Evolutionary conservation across 768 basidiomycete genomes (phyloP), one percentile per base, ranked within the genome.

Genomic region (Saitozyma sp.): DNA sequence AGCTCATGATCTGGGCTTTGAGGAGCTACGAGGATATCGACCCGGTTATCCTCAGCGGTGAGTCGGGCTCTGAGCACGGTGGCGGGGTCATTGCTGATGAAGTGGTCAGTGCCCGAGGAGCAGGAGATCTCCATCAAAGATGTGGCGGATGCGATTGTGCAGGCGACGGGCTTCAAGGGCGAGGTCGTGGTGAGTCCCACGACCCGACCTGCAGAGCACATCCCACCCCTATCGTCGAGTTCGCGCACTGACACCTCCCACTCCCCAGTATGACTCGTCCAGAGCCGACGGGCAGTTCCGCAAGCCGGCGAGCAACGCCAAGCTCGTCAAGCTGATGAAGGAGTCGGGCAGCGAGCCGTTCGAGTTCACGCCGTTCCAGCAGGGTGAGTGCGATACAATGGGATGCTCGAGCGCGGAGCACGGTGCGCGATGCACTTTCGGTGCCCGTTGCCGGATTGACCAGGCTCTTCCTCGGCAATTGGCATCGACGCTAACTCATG

Each of bases 221-320:
- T 29, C 29, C 29, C 29, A 29, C 29, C 29, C 29, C 29, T 29
- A 29, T 29, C 29, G 29, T 5, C 2, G 29, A 5, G 5, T 5
- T 5, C 29, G 29, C 29, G 29, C 29, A 5, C 29, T 29, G 29
- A 29, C 5, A 29, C 5, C 5, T 2, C 29, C 5, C 68, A 91
- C 5, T 29, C 2, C 29, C 5, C 68, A 91, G 90, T 95, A 92
- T 78, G 92, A 96, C 80, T 85, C 87, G 43, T 82, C 85, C 20
- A 85, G 86, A 57, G 86, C 92, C 8, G 94, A 97, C 72, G 93
- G 94, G 1, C 94, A 96, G 79, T 93, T 88, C 85, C 88, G 93
- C 69, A 97, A 97, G 81, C 93, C 93, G 0, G 94, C 94, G 17
- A 92, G 91, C 45, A 97, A 97, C 81, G 86, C 85, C 74, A 95